Percentiles rank a stretch among this genome's conserved stretches.
Evolutionary conservation across 768 basidiomycete species (phyloP).

Genomic region (Clitopilus passeckerianus): DNA sequence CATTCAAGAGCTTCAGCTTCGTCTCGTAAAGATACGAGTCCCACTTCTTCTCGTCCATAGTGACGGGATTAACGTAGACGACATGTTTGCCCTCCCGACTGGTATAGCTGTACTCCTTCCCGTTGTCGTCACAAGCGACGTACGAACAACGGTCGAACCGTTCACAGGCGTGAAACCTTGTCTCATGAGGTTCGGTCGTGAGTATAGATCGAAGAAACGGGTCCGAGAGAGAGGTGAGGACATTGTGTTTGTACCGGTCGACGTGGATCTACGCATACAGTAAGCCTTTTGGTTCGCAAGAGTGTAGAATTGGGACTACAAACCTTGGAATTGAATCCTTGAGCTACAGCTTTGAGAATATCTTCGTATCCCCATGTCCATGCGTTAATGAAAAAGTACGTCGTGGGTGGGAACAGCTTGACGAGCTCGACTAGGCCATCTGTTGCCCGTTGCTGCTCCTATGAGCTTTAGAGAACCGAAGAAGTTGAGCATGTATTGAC

Average conservation of each 20-base stretch:
- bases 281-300: not conserved
- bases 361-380: slow-evolving; percentile 99
- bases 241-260: slow-evolving; percentile 78
- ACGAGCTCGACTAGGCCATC: slow-evolving; percentile 67
- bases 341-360: slow-evolving; percentile 69
- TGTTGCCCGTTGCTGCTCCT: slow-evolving; percentile 56
- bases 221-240: slow-evolving; percentile 57
- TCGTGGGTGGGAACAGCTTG: slow-evolving; percentile 53
- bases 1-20: slow-evolving; percentile 30
- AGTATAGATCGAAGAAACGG: slow-evolving; percentile 57
- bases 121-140: slow-evolving; percentile 42
- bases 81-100: slow-evolving; percentile 51
- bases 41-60: slow-evolving; percentile 57
- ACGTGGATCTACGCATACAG: slow-evolving; percentile 64
- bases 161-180: slow-evolving; percentile 94
- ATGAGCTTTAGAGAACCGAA: not conserved
- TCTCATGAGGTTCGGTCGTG: slow-evolving; percentile 52
- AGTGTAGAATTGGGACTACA: slow-evolving; percentile 2
- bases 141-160: slow-evolving; percentile 68
- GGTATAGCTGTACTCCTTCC: slow-evolving; percentile 10
- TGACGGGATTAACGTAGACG: slow-evolving; percentile 83
- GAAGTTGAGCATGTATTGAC: slow-evolving; percentile 21
- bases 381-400: slow-evolving; percentile 81
- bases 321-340: slow-evolving; percentile 62
- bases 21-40: slow-evolving; percentile 36